Evolutionary conservation across 805 yeast species (phyloP).

Genomic region (Martiniozyma abietophila): DNA sequence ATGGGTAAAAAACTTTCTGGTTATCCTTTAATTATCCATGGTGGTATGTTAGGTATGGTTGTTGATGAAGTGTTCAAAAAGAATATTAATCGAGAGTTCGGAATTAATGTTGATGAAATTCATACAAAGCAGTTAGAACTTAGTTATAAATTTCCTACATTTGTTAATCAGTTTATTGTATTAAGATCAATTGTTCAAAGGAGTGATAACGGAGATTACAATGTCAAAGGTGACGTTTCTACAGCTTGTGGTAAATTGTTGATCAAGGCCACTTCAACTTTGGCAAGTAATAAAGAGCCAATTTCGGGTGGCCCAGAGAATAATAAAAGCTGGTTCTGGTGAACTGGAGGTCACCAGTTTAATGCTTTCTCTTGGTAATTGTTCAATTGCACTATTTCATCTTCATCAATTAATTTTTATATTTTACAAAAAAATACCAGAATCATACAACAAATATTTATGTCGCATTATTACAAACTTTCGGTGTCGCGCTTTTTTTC

Average conservation of each 20-base stretch:
- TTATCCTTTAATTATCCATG: slow-evolving; percentile 80
- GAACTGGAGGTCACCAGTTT: too few relatives aligned
- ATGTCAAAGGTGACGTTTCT: slow-evolving; percentile 44
- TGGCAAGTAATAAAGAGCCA: slow-evolving; percentile 2
- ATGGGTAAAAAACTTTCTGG: slow-evolving; percentile 77
- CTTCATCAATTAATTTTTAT: not conserved
- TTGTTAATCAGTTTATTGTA: slow-evolving; percentile 69
- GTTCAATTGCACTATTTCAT: too few relatives aligned
- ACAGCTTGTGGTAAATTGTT: slow-evolving; percentile 43
- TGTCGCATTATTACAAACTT: too few relatives aligned
- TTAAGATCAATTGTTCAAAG: slow-evolving; percentile 40
- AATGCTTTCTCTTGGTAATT: too few relatives aligned
- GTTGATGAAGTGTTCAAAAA: slow-evolving; percentile 64
- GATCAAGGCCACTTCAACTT: slow-evolving; percentile 44
- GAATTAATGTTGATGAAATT: slow-evolving; percentile 19
- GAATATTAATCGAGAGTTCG: slow-evolving; percentile 16
- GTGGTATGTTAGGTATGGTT: slow-evolving; percentile 77
- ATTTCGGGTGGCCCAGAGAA: not conserved
- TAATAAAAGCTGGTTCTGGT: slow-evolving; percentile 11
- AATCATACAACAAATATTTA: too few relatives aligned
- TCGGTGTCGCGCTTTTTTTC: too few relatives aligned
- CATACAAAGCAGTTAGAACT: slow-evolving; percentile 41
- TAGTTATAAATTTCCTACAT: slow-evolving; percentile 60
- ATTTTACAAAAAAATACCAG: too few relatives aligned
- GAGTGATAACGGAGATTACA: slow-evolving; percentile 23